phyloP scores from a whole-genome alignment of 2,329 filamentous ascomycete genomes.

The Trichoderma citrinoviride region DNA sequence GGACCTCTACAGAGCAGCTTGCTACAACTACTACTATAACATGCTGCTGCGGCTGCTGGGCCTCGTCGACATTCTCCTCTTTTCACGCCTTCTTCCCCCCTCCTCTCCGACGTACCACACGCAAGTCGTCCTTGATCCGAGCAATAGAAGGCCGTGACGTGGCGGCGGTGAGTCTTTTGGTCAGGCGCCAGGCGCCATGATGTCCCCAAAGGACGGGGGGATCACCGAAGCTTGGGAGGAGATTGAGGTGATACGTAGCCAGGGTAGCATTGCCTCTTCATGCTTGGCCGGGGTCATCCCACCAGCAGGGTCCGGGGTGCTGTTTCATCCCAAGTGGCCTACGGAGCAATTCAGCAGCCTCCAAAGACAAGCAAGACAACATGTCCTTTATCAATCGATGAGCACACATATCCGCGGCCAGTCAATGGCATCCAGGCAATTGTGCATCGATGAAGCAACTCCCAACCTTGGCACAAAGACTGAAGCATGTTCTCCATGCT shows the following conservation, averaged over 20 bases:
- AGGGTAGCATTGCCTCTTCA: constrained; percentile 19
- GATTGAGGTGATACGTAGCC: constrained; percentile 6
- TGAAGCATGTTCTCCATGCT: neutral
- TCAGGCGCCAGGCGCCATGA: constrained; percentile 15
- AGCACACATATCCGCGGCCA: neutral
- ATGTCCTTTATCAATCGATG: neutral
- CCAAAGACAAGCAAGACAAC: neutral
- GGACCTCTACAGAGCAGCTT: neutral
- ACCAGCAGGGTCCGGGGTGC: neutral
- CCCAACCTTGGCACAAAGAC: neutral
- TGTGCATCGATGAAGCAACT: neutral
- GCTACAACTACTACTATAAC: neutral
- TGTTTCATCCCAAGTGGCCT: neutral
- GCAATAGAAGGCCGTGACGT: constrained; percentile 20
- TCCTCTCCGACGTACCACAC: neutral
- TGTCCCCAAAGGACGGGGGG: constrained; percentile 1
- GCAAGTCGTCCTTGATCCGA: neutral
- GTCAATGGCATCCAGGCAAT: neutral
- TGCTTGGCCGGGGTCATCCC: constrained; percentile 9
- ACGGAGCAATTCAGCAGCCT: neutral
- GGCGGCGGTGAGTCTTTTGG: constrained; percentile 22
- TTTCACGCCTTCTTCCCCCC: constrained; percentile 1
- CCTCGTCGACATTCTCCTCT: constrained; percentile 1
- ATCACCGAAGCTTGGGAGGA: constrained; percentile 5
- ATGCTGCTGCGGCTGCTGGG: constrained; percentile 4